Percentiles rank a stretch among this genome's conserved stretches.
Conservation (phyloP, 805 yeast species). For the Starmerella apicola region DNA sequence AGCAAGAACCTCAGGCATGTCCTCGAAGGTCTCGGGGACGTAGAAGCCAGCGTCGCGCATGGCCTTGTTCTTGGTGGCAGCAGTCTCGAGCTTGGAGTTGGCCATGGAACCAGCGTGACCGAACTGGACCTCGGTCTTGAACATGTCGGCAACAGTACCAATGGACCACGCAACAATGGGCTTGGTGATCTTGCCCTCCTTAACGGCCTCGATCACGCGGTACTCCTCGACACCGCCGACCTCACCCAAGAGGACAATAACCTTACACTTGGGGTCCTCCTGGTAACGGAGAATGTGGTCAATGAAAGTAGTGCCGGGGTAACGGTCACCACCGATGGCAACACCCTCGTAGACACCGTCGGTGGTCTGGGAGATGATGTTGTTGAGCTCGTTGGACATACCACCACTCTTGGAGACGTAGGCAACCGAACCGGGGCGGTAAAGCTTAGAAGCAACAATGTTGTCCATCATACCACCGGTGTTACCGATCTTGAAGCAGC, state of each 20-base stretch:
- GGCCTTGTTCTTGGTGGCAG: conserved; percentile 52
- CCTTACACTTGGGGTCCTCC: conserved; percentile 52
- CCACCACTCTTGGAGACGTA: conserved; percentile 39
- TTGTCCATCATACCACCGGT: conserved; percentile 42
- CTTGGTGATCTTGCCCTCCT: conserved; percentile 49
- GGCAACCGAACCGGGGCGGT: conserved; percentile 38
- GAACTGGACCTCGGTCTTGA: conserved; percentile 48
- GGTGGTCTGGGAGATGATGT: conserved; percentile 34
- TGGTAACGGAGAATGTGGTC: conserved; percentile 55
- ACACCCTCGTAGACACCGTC: conserved; percentile 44
- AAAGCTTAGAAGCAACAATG: conserved; percentile 37
- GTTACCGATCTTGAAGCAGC: conserved; percentile 38
- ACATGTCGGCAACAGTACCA: conserved; percentile 59
- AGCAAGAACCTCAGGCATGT: conserved; percentile 31
- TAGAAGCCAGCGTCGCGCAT: conserved; percentile 89
- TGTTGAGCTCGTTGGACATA: conserved; percentile 38
- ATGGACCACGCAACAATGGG: conserved; percentile 64
- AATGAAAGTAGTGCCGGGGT: conserved; percentile 60
- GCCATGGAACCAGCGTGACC: conserved; percentile 67
- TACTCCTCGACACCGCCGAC: conserved; percentile 66
- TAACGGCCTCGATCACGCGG: conserved; percentile 57
- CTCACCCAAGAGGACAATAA: conserved; percentile 54
- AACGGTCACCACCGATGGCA: conserved; percentile 64
- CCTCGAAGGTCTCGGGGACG: conserved; percentile 65
- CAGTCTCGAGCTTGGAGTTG: conserved; percentile 59